Evolutionary conservation across 2,329 filamentous ascomycete genomes (phyloP).

Genomic region (Colletotrichum phormii): DNA sequence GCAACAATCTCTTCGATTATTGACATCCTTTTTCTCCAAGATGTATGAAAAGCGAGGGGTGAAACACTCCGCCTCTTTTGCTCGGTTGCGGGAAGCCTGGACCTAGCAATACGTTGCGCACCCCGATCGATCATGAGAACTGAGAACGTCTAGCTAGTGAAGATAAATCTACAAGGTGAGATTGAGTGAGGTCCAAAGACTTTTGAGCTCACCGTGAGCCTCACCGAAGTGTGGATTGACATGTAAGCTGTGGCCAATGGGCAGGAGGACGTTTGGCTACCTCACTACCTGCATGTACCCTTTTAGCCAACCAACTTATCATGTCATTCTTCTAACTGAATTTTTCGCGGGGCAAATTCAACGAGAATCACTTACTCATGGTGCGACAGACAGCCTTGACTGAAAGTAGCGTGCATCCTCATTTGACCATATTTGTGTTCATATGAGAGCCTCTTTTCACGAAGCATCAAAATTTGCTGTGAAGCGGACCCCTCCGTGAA

Average conservation of each 20-base stretch:
- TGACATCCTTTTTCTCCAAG: not conserved
- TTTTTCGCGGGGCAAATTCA: slow-evolving; percentile 31
- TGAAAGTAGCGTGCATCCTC: not conserved
- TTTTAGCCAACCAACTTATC: slow-evolving; percentile 27
- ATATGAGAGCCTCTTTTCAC: not conserved
- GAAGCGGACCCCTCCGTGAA: not conserved
- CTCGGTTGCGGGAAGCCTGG: not conserved
- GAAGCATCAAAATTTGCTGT: not conserved
- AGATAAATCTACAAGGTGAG: not conserved
- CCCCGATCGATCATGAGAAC: no score
- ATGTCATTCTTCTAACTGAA: slow-evolving; percentile 24
- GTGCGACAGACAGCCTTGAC: not conserved
- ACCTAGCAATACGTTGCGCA: not conserved
- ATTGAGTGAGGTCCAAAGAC: not conserved
- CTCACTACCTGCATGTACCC: slow-evolving; percentile 16
- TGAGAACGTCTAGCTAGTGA: not conserved
- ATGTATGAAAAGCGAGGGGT: no score
- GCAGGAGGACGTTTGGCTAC: not conserved
- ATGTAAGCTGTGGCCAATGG: not conserved
- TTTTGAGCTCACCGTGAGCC: not conserved
- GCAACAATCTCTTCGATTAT: not conserved
- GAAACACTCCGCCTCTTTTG: not conserved
- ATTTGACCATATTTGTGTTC: not conserved
- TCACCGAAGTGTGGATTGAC: not conserved
- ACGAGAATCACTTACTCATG: slow-evolving; percentile 4